phyloP scores from a whole-genome alignment of 176 grass and related monocot species.

The Oropetium thomaeum region DNA sequence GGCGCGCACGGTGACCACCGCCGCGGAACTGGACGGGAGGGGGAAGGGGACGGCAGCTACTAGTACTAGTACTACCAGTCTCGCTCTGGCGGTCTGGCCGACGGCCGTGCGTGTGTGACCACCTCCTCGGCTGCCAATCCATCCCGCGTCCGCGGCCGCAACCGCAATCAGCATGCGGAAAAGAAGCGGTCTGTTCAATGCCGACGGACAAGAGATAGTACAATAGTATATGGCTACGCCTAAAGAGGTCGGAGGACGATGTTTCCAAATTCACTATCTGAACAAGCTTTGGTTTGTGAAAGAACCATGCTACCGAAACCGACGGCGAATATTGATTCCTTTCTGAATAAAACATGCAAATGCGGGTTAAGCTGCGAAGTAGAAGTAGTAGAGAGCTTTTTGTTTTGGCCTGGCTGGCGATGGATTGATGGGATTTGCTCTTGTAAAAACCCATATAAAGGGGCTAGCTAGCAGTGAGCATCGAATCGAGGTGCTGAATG shows the following conservation, averaged over 20 bases:
- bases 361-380: neutral
- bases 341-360: neutral
- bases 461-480: no score
- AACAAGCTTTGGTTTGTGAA: neutral
- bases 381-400: no score
- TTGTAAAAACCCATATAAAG: neutral
- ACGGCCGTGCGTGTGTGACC: neutral
- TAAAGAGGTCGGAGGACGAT: no score
- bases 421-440: neutral
- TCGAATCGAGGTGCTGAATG: neutral
- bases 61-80: no score
- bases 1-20: neutral
- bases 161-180: no score
- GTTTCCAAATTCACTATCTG: neutral
- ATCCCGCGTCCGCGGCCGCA: no score
- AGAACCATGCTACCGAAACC: neutral
- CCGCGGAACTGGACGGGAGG: no score
- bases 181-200: neutral
- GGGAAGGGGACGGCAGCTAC: neutral
- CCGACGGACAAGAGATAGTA: neutral
- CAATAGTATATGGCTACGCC: neutral
- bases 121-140: no score
- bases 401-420: no score
- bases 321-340: neutral
- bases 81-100: no score